phyloP scores from a whole-genome alignment of 768 basidiomycete genomes.

The Ramaria sp. region DNA sequence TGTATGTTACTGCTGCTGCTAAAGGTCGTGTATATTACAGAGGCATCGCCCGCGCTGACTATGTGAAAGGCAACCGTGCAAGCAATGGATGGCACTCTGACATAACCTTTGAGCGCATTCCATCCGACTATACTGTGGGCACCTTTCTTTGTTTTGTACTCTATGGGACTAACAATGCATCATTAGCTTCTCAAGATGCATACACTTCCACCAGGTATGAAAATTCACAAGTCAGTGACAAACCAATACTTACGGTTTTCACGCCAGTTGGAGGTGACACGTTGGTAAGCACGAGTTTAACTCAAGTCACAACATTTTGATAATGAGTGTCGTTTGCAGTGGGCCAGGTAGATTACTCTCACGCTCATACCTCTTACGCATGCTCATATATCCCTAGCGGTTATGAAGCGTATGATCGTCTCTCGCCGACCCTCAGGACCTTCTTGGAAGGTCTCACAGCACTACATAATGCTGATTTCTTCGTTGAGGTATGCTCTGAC shows the following conservation, averaged over 20 bases:
- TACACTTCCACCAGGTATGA: conserved; percentile 16
- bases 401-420: conserved; percentile 54
- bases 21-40: conserved; percentile 14
- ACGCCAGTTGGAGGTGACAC: conserved; percentile 28
- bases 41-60: conserved; percentile 28
- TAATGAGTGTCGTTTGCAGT: neutral
- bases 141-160: neutral
- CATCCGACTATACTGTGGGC: conserved; percentile 44
- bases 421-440: conserved; percentile 40
- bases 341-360: conserved; percentile 9
- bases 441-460: conserved; percentile 53
- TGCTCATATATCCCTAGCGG: conserved; percentile 17
- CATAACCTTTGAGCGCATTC: conserved; percentile 50
- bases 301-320: neutral
- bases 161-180: neutral
- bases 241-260: neutral
- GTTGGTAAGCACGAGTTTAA: conserved; percentile 22
- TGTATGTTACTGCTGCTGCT: neutral
- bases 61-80: conserved; percentile 23
- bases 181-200: conserved; percentile 27
- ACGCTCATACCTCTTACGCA: neutral
- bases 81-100: conserved; percentile 40
- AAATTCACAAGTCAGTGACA: neutral
- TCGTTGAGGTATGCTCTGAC: conserved; percentile 23
- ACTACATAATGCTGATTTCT: conserved; percentile 35